phyloP scores from a whole-genome alignment of 345 rosid species.

The Gossypium ekmanianum region DNA sequence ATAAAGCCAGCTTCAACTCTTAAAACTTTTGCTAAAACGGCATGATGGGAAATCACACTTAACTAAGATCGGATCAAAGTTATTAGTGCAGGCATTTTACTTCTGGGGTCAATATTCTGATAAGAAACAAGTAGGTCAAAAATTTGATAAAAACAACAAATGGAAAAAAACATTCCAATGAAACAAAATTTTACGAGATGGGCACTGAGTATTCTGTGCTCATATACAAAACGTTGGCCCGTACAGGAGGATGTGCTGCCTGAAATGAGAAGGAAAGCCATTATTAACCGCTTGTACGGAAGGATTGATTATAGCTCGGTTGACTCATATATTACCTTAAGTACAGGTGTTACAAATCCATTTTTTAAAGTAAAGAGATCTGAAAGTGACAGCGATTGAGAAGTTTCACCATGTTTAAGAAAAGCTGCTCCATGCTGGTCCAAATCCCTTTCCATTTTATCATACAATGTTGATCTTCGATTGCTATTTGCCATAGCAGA shows the following conservation, averaged over 20 bases:
- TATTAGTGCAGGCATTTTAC: background rate
- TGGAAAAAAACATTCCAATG: conserved; percentile 12
- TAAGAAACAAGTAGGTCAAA: background rate
- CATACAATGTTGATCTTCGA: conserved; percentile 56
- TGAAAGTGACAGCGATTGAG: conserved; percentile 78
- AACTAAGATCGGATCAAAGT: background rate
- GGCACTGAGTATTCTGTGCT: conserved; percentile 60
- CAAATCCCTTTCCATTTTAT: conserved; percentile 75
- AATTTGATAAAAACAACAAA: background rate
- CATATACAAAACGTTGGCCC: conserved; percentile 80
- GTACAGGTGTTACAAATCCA: conserved; percentile 62
- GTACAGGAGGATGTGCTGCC: conserved; percentile 87
- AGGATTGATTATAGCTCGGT: background rate
- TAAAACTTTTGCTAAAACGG: background rate
- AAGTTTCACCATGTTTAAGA: conserved; percentile 82
- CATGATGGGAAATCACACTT: background rate
- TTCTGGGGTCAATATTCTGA: background rate
- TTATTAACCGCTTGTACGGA: background rate
- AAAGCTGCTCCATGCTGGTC: conserved; percentile 66
- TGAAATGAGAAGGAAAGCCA: conserved; percentile 24
- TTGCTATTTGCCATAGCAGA: conserved; percentile 36
- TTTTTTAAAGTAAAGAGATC: conserved; percentile 65
- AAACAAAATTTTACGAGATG: conserved; percentile 54
- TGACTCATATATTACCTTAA: conserved; percentile 44
- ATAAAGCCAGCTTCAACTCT: background rate